Evolutionary conservation across 352 stramenopile genomes (phyloP).

Genomic region (Phytophthora foliorum): DNA sequence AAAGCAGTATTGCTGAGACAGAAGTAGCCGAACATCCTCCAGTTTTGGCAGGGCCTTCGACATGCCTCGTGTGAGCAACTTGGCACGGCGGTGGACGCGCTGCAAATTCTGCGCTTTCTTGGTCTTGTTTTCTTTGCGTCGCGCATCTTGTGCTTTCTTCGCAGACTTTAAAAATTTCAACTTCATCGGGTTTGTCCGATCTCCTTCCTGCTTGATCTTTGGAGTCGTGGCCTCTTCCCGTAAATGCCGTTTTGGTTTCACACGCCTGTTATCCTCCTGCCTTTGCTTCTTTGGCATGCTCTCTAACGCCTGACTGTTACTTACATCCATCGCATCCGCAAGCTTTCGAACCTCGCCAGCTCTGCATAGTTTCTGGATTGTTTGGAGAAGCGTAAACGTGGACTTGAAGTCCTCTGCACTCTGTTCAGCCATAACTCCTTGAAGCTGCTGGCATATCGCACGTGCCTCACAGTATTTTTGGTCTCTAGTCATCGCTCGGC

Average conservation of each 20-base stretch:
- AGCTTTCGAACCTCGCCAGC: constrained; percentile 17
- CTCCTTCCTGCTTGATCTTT: background rate
- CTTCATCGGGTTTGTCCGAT: background rate
- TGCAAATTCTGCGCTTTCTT: background rate
- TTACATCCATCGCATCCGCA: constrained; percentile 3
- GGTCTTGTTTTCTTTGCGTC: constrained; percentile 3
- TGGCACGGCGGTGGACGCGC: constrained; percentile 7
- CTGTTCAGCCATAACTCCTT: constrained; percentile 24
- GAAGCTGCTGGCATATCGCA: constrained; percentile 10
- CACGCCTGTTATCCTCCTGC: background rate
- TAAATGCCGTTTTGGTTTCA: background rate
- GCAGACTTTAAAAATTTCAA: background rate
- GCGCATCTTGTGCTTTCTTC: background rate
- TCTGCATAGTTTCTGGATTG: constrained; percentile 2
- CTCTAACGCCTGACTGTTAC: background rate
- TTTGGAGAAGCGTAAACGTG: background rate
- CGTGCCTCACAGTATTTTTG: constrained; percentile 10
- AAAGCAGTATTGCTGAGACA: background rate
- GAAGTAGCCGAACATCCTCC: background rate
- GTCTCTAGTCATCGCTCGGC: background rate
- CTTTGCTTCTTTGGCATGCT: background rate
- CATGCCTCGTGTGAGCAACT: background rate
- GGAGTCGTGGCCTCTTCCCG: background rate
- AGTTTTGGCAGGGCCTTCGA: constrained; percentile 5
- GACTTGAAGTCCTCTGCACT: constrained; percentile 4